A percentile compares a stretch with the other conserved stretches of the same genome.
phyloP scores from a whole-genome alignment of 1,139 yeast species.

The Hansenula sp. region DNA sequence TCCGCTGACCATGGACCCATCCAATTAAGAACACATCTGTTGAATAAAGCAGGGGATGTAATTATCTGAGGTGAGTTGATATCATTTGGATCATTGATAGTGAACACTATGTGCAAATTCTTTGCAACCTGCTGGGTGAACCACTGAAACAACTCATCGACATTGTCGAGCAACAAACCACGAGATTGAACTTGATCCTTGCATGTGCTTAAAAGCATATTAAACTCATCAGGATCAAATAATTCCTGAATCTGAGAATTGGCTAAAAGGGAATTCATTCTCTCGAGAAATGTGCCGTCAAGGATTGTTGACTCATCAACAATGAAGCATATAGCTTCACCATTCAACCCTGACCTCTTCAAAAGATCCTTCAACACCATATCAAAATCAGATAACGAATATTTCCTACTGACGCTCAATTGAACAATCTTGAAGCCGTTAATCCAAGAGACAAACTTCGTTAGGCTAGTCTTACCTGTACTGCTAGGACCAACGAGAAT shows the following conservation, averaged over 20 bases:
- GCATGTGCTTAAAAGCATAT: slow-evolving; percentile 51
- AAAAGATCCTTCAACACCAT: slow-evolving; percentile 53
- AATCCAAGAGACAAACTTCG: slow-evolving; percentile 89
- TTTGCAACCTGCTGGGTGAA: slow-evolving; percentile 63
- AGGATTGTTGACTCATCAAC: slow-evolving; percentile 78
- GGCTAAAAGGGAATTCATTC: slow-evolving; percentile 89
- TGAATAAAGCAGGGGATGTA: slow-evolving; percentile 87
- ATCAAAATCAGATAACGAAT: slow-evolving; percentile 65
- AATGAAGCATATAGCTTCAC: slow-evolving; percentile 67
- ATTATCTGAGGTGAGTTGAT: slow-evolving; percentile 41
- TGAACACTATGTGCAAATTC: slow-evolving; percentile 82
- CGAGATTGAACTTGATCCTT: slow-evolving; percentile 54
- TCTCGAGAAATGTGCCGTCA: slow-evolving; percentile 78
- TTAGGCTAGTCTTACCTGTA: slow-evolving; percentile 75
- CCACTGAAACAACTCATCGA: slow-evolving; percentile 76
- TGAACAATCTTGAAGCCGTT: slow-evolving; percentile 68
- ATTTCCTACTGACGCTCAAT: slow-evolving; percentile 53
- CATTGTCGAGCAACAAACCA: slow-evolving; percentile 62
- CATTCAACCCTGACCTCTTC: slow-evolving; percentile 43
- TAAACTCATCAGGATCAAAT: slow-evolving; percentile 72
- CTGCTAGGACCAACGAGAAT: slow-evolving; percentile 85
- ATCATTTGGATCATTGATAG: slow-evolving; percentile 55
- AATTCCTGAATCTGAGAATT: slow-evolving; percentile 92
- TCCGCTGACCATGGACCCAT: slow-evolving; percentile 76
- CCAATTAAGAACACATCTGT: slow-evolving; percentile 87